These are phyloP conservation scores for Xylaria castorea DNA, from an alignment of 495 filamentous ascomycete species.

Conservation along the genomic window DNA sequence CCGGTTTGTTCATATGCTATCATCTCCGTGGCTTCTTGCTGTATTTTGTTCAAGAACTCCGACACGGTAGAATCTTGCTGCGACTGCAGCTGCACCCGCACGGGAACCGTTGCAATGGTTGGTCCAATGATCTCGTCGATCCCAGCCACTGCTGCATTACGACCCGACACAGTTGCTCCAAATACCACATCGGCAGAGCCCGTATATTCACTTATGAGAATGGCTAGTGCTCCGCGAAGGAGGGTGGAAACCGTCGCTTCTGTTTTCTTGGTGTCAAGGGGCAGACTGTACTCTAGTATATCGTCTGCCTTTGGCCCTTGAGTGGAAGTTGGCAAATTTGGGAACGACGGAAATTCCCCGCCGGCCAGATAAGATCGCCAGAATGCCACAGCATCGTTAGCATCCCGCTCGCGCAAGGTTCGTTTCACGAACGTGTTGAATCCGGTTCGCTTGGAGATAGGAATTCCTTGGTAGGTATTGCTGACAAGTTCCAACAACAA, in stretches of 20 bases:
- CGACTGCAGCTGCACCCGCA: slow-evolving; percentile 40
- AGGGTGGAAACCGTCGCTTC: background rate
- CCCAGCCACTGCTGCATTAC: slow-evolving; percentile 48
- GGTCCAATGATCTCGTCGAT: slow-evolving; percentile 60
- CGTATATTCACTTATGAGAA: slow-evolving; percentile 38
- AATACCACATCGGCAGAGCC: slow-evolving; percentile 46
- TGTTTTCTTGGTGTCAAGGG: background rate
- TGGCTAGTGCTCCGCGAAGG: slow-evolving; percentile 36
- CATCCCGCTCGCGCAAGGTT: background rate
- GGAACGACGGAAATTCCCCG: background rate
- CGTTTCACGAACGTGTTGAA: background rate
- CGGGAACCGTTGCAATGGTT: slow-evolving; percentile 64
- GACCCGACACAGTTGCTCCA: slow-evolving; percentile 53
- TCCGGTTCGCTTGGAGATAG: background rate
- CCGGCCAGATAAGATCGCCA: background rate
- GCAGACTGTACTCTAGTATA: background rate
- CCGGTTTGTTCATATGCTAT: background rate
- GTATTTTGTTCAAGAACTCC: background rate
- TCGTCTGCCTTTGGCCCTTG: background rate
- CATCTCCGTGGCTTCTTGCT: background rate
- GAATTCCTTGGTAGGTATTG: background rate
- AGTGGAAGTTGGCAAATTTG: background rate
- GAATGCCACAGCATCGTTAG: background rate
- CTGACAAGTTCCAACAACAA: background rate
- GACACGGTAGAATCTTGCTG: background rate